Evolutionary conservation across 441 rosid genomes (phyloP).

Genomic region (Euphorbia corollata): DNA sequence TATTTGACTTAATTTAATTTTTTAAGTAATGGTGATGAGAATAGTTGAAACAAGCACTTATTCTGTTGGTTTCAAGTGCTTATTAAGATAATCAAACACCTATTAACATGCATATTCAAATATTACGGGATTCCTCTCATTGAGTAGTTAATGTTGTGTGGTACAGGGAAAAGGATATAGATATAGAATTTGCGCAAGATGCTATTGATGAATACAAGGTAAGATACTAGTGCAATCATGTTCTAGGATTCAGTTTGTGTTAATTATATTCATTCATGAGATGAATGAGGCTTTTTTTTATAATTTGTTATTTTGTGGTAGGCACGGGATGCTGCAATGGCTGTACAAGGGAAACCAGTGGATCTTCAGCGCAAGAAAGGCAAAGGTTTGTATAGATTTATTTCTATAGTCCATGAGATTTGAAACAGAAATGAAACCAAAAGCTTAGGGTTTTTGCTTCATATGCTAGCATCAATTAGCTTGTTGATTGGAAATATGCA

Average conservation of each 20-base stretch:
- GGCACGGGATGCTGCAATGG: constrained; percentile 96
- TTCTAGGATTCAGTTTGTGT: not conserved
- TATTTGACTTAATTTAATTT: too few relatives aligned
- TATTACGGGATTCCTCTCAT: not conserved
- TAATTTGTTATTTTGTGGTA: constrained; percentile 27
- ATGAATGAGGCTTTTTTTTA: not conserved
- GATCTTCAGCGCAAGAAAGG: constrained; percentile 93
- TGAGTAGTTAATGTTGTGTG: constrained; percentile 20
- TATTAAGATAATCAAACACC: not conserved
- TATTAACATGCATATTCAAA: not conserved
- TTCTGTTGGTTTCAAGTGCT: not conserved
- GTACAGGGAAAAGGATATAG: constrained; percentile 90
- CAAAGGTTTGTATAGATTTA: constrained; percentile 65
- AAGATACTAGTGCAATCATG: constrained; percentile 20
- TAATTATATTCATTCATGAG: not conserved
- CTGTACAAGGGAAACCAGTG: constrained; percentile 80
- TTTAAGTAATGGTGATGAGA: too few relatives aligned
- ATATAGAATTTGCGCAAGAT: constrained; percentile 86
- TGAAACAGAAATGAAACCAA: not conserved
- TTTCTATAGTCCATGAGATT: not conserved
- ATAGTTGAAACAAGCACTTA: not conserved
- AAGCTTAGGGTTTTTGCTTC: not conserved
- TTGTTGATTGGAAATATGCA: not conserved
- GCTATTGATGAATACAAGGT: constrained; percentile 98
- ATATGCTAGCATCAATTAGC: not conserved